phyloP scores from a whole-genome alignment of 2,329 filamentous ascomycete genomes.

The Bipolaris cookei region DNA sequence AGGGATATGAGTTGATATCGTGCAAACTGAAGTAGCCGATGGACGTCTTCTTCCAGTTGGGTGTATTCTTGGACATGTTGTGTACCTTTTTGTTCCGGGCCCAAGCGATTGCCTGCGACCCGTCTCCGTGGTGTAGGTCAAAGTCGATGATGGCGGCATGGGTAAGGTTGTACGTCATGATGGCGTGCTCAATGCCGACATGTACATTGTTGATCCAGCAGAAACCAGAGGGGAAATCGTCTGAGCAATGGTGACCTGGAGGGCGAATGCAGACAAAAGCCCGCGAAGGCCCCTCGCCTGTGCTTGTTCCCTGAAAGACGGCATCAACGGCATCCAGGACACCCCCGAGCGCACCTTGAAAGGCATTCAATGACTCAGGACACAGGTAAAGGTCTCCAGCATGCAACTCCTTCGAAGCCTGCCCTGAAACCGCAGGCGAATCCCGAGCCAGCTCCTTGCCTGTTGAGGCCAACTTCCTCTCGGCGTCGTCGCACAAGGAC shows the following conservation, averaged over 20 bases:
- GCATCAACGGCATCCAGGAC: constrained; percentile 91
- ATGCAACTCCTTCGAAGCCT: constrained; percentile 72
- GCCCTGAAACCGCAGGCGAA: constrained; percentile 30
- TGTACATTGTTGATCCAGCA: constrained; percentile 99
- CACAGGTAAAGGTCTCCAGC: constrained; percentile 92
- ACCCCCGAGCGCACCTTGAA: constrained; percentile 89
- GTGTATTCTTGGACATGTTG: constrained; percentile 70
- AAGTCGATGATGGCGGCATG: constrained; percentile 75
- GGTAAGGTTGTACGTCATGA: constrained; percentile 81
- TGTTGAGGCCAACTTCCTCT: constrained; percentile 75
- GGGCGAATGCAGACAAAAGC: constrained; percentile 93
- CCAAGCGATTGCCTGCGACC: constrained; percentile 95
- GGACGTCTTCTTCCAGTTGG: constrained; percentile 78
- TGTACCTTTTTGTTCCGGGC: constrained; percentile 77
- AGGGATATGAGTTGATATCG: constrained; percentile 98
- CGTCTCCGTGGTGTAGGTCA: constrained; percentile 57
- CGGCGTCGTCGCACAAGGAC: constrained; percentile 81
- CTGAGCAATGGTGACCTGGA: constrained; percentile 94
- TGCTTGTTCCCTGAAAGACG: constrained; percentile 66
- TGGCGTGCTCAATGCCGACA: constrained; percentile 90
- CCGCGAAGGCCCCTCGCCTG: constrained; percentile 65
- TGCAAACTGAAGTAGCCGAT: constrained; percentile 97
- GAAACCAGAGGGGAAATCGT: constrained; percentile 88
- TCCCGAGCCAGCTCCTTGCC: constrained; percentile 76
- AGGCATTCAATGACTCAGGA: constrained; percentile 80